Percentiles rank a stretch among this genome's conserved stretches.
These are phyloP conservation scores for Gymnopilus junonius DNA, from an alignment of 768 basidiomycete species.

Conservation along the genomic window DNA sequence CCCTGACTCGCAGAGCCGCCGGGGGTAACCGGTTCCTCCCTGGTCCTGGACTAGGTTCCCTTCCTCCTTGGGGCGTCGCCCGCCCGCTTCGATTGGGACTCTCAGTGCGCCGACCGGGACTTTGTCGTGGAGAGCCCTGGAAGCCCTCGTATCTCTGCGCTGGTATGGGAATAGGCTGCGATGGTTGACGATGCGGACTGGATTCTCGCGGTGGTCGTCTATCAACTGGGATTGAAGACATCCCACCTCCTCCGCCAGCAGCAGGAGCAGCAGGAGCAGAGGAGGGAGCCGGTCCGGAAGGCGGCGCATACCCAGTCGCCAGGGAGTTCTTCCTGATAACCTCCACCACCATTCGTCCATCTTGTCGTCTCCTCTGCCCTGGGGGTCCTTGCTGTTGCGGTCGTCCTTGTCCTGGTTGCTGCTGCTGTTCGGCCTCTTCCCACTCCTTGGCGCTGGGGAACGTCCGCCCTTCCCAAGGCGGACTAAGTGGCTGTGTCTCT, in stretches of 20 bases:
- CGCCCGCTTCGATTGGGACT: constrained; percentile 8
- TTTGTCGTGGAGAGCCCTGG: constrained; percentile 11
- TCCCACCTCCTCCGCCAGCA: not conserved
- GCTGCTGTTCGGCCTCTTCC: not conserved
- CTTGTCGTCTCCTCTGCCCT: constrained; percentile 26
- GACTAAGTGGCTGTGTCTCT: constrained; percentile 28
- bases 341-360: constrained; percentile 54
- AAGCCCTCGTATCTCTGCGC: not conserved
- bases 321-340: constrained; percentile 56
- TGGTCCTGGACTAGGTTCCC: constrained; percentile 12
- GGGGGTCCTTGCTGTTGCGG: not conserved
- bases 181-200: not conserved
- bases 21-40: not conserved
- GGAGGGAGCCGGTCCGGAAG: constrained; percentile 8
- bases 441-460: constrained; percentile 24
- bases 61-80: constrained; percentile 8
- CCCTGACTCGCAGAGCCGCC: not conserved
- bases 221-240: too few relatives aligned
- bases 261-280: constrained; percentile 11
- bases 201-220: too few relatives aligned
- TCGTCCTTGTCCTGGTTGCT: not conserved
- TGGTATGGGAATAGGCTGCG: not conserved
- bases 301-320: not conserved
- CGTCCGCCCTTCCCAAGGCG: constrained; percentile 30
- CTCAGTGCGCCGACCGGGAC: constrained; percentile 21